Base-by-base conservation (phyloP, 2,329 filamentous ascomycete genomes). In the Colletotrichum theobromicola region DNA sequence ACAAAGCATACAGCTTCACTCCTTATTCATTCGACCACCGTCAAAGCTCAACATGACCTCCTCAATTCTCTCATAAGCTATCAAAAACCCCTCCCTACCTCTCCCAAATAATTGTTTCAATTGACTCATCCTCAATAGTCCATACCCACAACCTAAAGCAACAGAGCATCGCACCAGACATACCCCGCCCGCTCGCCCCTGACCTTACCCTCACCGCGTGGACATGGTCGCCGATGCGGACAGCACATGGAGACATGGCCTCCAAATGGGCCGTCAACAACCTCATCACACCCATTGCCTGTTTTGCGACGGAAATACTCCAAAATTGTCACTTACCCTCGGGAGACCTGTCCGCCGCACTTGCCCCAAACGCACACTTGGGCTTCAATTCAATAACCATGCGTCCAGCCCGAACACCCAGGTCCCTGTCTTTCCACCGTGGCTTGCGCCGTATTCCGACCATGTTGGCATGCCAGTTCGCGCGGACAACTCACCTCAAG, bases 251-350 rank as follows among this genome's bases (percentile, higher is more conserved):
- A 50, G 50, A 57, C 46, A n/a, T 68, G 73, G 73, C 37, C 73
- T 68, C 21, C n/a, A 4, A 70, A 60, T 32, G 26, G 73, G 70
- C 70, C 73, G 70, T 74, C 70, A 70, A 68, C 64, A 26, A 50
- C 73, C 46, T 74, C 64, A 65, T 57, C 64, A 60, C 50, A 60
- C 35, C 21, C 26, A 8, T 12, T 55, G 24, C 46, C 58, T 28
- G 26, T 26, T 60, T 53, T 32, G 28, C 26, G 6, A 37, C n/a
- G 28, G 21, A 32, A 12, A 66, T 63, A n/a, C 66, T 35, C 16
- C 35, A 34, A 34, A 64, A 21, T 9, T 24, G 32, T 18, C 35
- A 7, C 37, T 21, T 57, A 21, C 42, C 26, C 53, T 57, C 24
- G 24, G 53, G 8, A 57, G 18, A 57, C 24, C 21, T 60, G 32